Percentiles rank a stretch among this genome's conserved stretches.
Conservation (phyloP, 768 basidiomycete genomes). For the Boletus rufocinnamomeus region DNA sequence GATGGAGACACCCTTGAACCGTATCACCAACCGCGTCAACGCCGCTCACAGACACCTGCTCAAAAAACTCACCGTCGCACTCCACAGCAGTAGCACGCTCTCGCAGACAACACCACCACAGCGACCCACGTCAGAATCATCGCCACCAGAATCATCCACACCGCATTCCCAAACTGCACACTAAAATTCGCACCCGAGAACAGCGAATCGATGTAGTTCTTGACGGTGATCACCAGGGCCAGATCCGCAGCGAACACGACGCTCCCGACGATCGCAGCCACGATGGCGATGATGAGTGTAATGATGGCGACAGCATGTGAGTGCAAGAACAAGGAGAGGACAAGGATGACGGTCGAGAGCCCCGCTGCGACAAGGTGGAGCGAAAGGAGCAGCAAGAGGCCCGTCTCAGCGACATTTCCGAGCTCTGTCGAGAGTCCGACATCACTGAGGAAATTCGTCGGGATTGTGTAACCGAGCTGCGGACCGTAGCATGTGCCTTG, state of each 20-base stretch:
- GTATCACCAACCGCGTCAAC: slow-evolving; percentile 9
- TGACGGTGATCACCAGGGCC: slow-evolving; percentile 57
- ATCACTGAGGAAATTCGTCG: slow-evolving; percentile 41
- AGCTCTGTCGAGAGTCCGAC: slow-evolving; percentile 49
- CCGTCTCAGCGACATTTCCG: slow-evolving; percentile 49
- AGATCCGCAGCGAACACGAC: slow-evolving; percentile 64
- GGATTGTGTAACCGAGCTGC: slow-evolving; percentile 68
- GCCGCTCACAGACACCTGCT: neutral
- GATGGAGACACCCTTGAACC: slow-evolving; percentile 6
- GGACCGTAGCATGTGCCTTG: slow-evolving; percentile 59
- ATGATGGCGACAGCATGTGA: slow-evolving; percentile 57
- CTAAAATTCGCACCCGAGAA: slow-evolving; percentile 42
- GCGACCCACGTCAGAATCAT: slow-evolving; percentile 59
- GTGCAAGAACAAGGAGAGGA: slow-evolving; percentile 59
- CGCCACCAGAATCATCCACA: slow-evolving; percentile 71
- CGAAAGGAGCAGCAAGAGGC: slow-evolving; percentile 56
- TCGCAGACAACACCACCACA: slow-evolving; percentile 59
- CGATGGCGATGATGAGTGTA: slow-evolving; percentile 57
- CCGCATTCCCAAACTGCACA: slow-evolving; percentile 62
- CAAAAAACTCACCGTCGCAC: slow-evolving; percentile 42
- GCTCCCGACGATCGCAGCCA: slow-evolving; percentile 55
- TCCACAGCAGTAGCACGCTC: slow-evolving; percentile 70
- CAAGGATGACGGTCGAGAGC: slow-evolving; percentile 53
- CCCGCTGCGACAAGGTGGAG: slow-evolving; percentile 69
- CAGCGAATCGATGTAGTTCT: slow-evolving; percentile 42